Evolutionary conservation across 257 asterid genomes (phyloP).

Genomic region (Solanum gracilifrons): DNA sequence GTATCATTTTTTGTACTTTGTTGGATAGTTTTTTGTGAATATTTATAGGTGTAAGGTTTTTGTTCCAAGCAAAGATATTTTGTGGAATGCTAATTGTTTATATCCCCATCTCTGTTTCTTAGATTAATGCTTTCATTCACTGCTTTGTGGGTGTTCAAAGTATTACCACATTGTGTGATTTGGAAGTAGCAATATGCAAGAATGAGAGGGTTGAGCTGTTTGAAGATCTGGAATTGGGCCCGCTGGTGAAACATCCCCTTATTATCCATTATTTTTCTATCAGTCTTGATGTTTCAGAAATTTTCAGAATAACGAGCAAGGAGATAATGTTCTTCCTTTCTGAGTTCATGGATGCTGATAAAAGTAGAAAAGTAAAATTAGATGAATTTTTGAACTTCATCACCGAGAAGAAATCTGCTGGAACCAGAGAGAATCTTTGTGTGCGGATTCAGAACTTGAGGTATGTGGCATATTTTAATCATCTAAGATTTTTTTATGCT

Average conservation of each 20-base stretch:
- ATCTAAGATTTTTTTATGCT: background rate
- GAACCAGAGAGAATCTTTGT: slow-evolving; percentile 53
- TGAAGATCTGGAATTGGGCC: slow-evolving; percentile 91
- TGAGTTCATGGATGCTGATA: slow-evolving; percentile 43
- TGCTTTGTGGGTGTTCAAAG: slow-evolving; percentile 84
- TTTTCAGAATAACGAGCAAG: slow-evolving; percentile 52
- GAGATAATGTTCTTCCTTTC: slow-evolving; percentile 55
- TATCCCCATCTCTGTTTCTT: background rate
- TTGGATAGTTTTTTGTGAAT: background rate
- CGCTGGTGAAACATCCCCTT: slow-evolving; percentile 73
- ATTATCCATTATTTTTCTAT: slow-evolving; percentile 60
- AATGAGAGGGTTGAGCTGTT: slow-evolving; percentile 62
- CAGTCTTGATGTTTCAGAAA: slow-evolving; percentile 46
- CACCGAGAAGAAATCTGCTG: slow-evolving; percentile 38
- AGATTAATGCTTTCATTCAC: slow-evolving; percentile 83
- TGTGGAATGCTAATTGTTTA: background rate
- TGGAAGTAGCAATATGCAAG: slow-evolving; percentile 74
- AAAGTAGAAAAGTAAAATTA: slow-evolving; percentile 27
- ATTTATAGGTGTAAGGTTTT: background rate
- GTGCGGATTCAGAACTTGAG: slow-evolving; percentile 68
- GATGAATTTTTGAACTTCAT: slow-evolving; percentile 59
- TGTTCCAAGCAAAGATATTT: background rate
- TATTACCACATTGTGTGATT: slow-evolving; percentile 66
- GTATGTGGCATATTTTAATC: slow-evolving; percentile 31
- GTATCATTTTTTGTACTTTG: background rate